phyloP scores from a whole-genome alignment of 2,329 filamentous ascomycete genomes.

The Monosporascus sp. region DNA sequence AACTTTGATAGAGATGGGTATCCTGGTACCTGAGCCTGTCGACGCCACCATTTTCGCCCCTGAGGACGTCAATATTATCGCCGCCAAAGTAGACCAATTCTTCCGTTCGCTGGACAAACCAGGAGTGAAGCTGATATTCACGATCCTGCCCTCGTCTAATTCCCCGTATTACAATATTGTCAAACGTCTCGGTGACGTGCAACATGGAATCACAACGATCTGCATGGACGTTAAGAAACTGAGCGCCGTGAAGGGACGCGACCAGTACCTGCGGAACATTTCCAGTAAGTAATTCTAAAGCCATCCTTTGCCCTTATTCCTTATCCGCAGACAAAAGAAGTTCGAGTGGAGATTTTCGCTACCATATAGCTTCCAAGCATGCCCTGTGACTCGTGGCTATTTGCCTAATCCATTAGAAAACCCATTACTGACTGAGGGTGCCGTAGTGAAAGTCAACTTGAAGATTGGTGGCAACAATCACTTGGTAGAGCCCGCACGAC shows the following conservation, averaged over 20 bases:
- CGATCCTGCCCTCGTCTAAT: neutral
- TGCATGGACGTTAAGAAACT: neutral
- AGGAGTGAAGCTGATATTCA: neutral
- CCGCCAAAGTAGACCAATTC: neutral
- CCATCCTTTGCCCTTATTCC: no score
- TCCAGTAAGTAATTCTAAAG: conserved; percentile 12
- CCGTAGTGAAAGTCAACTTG: conserved; percentile 55
- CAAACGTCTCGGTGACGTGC: neutral
- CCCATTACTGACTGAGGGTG: no score
- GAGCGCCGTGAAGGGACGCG: neutral
- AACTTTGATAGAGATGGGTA: neutral
- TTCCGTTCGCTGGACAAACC: neutral
- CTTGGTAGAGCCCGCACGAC: conserved; percentile 36
- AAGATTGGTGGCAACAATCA: conserved; percentile 58
- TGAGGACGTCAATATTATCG: neutral
- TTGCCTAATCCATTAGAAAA: no score
- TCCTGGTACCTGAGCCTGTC: neutral
- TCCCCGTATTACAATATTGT: neutral
- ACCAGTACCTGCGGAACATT: conserved; percentile 44
- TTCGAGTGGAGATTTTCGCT: no score
- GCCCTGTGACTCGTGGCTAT: no score
- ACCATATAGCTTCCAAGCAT: no score
- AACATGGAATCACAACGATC: neutral
- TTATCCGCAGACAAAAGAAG: no score
- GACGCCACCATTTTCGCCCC: neutral